Conservation (phyloP, 345 rosid genomes). For the Adansonia digitata region DNA sequence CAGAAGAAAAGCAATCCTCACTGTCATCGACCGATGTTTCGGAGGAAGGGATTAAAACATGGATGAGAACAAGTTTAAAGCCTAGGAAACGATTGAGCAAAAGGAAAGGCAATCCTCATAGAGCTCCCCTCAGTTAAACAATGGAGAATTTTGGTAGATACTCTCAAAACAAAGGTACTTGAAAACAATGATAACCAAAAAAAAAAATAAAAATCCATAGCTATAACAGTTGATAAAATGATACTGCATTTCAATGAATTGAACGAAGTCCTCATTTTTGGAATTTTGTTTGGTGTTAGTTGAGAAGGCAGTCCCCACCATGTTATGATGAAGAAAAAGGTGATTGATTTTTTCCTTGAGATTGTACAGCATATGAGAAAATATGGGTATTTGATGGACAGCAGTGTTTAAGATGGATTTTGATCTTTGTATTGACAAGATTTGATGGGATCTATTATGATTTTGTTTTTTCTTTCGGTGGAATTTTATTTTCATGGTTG, state of each 20-base stretch:
- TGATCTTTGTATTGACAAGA: constrained; percentile 7
- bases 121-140: constrained; percentile 45
- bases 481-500: constrained; percentile 6
- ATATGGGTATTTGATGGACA: background rate
- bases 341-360: background rate
- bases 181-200: too few species aligned
- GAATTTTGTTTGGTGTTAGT: constrained; percentile 17
- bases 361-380: constrained; percentile 18
- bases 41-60: constrained; percentile 35
- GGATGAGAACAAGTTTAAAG: constrained; percentile 41
- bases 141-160: background rate
- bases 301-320: constrained; percentile 5
- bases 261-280: constrained; percentile 6
- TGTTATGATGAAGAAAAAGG: constrained; percentile 1
- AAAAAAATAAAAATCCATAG: constrained; percentile 27
- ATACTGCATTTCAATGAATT: background rate
- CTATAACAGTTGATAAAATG: background rate
- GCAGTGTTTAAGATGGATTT: background rate
- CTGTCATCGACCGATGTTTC: constrained; percentile 50
- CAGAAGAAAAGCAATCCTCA: constrained; percentile 47
- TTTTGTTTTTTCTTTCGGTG: constrained; percentile 15
- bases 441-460: constrained; percentile 14
- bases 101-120: constrained; percentile 65
- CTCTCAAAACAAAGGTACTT: background rate
- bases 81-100: constrained; percentile 46